A percentile compares a stretch with the other conserved stretches of the same genome.
Conservation (phyloP, 768 basidiomycete genomes). For the Hydnomerulius pinastri region DNA sequence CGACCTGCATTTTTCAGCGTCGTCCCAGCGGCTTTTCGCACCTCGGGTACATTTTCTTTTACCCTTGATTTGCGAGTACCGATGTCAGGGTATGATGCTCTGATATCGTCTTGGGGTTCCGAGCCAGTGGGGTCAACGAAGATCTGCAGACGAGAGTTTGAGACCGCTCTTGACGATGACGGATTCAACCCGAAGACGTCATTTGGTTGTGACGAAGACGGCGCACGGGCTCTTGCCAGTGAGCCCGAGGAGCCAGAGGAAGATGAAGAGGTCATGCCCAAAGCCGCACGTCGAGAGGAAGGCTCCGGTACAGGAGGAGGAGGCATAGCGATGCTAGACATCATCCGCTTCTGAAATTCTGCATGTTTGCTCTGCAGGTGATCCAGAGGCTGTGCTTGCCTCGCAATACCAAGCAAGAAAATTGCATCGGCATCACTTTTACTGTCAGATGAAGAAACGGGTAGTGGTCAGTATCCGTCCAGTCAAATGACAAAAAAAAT, state of each 20-base stretch:
- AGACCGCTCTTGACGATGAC: conserved; percentile 36
- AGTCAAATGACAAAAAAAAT: conserved; percentile 29
- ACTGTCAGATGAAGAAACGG: conserved; percentile 40
- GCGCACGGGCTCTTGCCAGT: conserved; percentile 12
- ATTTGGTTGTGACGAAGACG: conserved; percentile 21
- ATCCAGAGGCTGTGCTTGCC: conserved; percentile 79
- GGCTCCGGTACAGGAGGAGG: conserved; percentile 39
- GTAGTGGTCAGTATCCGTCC: conserved; percentile 23
- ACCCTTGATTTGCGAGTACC: conserved; percentile 77
- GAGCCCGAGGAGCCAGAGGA: conserved; percentile 36
- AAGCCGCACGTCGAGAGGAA: conserved; percentile 43
- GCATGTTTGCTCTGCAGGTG: conserved; percentile 74
- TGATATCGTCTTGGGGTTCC: conserved; percentile 45
- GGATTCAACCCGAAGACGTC: conserved; percentile 33
- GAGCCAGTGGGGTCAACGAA: conserved; percentile 72
- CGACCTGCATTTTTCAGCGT: conserved; percentile 65
- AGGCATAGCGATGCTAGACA: conserved; percentile 48
- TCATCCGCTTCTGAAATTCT: conserved; percentile 93
- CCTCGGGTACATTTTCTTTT: conserved; percentile 77
- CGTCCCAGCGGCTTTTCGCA: conserved; percentile 66
- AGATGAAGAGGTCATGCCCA: conserved; percentile 44
- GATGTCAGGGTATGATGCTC: conserved; percentile 65
- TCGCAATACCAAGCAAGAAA: conserved; percentile 85
- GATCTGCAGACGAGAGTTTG: conserved; percentile 64
- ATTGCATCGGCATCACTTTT: conserved; percentile 87